phyloP scores from a whole-genome alignment of 2,329 filamentous ascomycete species.

The Beauveria sp. region DNA sequence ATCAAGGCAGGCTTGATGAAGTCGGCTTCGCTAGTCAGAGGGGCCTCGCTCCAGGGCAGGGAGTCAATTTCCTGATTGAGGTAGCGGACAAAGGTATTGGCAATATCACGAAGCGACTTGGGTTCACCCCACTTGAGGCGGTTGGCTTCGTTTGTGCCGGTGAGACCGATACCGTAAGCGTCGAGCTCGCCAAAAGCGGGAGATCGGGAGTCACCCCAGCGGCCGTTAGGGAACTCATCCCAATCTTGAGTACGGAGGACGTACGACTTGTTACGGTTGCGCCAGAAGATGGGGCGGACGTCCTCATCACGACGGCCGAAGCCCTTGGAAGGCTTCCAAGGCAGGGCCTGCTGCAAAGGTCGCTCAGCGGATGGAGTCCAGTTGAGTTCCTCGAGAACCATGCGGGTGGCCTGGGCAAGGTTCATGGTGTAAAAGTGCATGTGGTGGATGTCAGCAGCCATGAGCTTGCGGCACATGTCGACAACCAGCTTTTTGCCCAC shows the following conservation, averaged over 20 bases:
- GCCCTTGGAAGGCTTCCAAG: conserved; percentile 91
- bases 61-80: conserved; percentile 72
- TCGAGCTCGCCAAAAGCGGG: conserved; percentile 94
- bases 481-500: conserved; percentile 82
- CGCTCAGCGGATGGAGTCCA: conserved; percentile 71
- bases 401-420: conserved; percentile 83
- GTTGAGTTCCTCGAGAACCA: conserved; percentile 85
- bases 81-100: conserved; percentile 77
- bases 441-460: conserved; percentile 75
- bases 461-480: conserved; percentile 79
- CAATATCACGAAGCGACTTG: conserved; percentile 68
- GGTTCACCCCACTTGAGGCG: conserved; percentile 92
- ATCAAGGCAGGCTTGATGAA: conserved; percentile 70
- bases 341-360: conserved; percentile 80
- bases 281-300: conserved; percentile 97
- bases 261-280: conserved; percentile 93
- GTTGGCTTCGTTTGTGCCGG: conserved; percentile 92
- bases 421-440: conserved; percentile 99
- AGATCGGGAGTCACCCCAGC: conserved; percentile 95
- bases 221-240: conserved; percentile 98
- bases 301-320: conserved; percentile 86
- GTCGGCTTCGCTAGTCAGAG: conserved; percentile 76
- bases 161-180: conserved; percentile 86
- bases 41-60: conserved; percentile 88
- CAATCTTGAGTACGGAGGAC: conserved; percentile 93